These are phyloP conservation scores for Knoxdaviesia proteae DNA, from an alignment of 2,329 filamentous ascomycete species.

Conservation along the genomic window DNA sequence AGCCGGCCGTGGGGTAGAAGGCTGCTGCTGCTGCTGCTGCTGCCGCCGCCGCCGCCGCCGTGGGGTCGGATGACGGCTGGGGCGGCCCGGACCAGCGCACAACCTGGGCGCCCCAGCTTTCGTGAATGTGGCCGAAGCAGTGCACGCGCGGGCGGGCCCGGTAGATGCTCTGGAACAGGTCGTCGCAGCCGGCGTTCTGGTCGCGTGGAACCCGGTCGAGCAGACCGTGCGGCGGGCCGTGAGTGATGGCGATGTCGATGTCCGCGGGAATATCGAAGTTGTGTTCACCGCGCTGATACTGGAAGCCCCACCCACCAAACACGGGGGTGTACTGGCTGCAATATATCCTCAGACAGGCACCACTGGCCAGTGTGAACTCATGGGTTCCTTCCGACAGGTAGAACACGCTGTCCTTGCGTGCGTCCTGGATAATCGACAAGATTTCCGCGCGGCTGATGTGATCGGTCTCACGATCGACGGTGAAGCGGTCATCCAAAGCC, in stretches of 20 bases:
- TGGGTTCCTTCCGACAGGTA: conserved; percentile 21
- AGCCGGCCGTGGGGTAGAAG: background rate
- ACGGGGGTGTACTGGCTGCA: conserved; percentile 24
- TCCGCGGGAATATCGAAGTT: conserved; percentile 8
- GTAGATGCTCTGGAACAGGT: conserved; percentile 12
- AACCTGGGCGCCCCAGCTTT: conserved; percentile 17
- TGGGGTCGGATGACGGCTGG: background rate
- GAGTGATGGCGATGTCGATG: conserved; percentile 14
- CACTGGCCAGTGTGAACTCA: conserved; percentile 17
- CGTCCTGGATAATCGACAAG: too few relatives aligned
- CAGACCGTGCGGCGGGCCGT: conserved; percentile 17
- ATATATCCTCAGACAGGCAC: conserved; percentile 19
- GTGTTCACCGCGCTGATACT: conserved; percentile 15
- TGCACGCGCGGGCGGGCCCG: conserved; percentile 12
- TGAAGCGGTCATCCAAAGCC: conserved; percentile 12
- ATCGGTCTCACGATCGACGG: too few relatives aligned
- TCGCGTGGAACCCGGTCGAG: conserved; percentile 13
- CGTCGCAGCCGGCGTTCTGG: conserved; percentile 9
- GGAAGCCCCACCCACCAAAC: conserved; percentile 19
- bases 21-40: too few relatives aligned
- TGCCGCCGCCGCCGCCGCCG: background rate
- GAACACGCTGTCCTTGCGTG: conserved; percentile 4
- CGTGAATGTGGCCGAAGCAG: conserved; percentile 16
- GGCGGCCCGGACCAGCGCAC: conserved; percentile 20
- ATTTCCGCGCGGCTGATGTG: too few relatives aligned